Evolutionary conservation across 2,329 filamentous ascomycete genomes (phyloP), one percentile per base, ranked within the genome.

Genomic region (Magnaporthiopsis incrustans): DNA sequence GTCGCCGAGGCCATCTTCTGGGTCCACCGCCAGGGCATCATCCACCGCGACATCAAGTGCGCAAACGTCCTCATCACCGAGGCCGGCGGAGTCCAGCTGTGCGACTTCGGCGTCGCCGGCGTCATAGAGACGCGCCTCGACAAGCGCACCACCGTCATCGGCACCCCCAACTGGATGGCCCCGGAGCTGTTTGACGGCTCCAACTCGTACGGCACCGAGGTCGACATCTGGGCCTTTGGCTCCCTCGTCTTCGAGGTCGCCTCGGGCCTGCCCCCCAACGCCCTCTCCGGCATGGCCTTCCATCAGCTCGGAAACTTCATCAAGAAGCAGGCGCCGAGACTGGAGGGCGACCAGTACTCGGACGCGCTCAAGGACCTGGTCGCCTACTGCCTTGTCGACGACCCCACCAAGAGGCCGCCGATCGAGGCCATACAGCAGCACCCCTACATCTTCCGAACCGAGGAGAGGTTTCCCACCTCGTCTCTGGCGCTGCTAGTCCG

Each of bases 101-200:
- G 90, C 72, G 91, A 95, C 72, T 95, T 95, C 73, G 91, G 91
- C 67, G 90, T 95, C 60, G 89, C 91, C 35, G 90, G 89, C 59
- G 85, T 91, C 60, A 84, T 93, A 64, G 89, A 93, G 72, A 88
- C 82, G 57, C 88, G 90, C 68, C 82, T 87, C 64, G 87, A 90
- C 70, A 95, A 95, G 76, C 81, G 90, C 63, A 88, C 88, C 4
- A 94, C 91, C 0, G 88, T 94, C 61, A 89, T 94, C 64, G 91
- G 91, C 27, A 95, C 91, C 0, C 88, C 89, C 3, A 87, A 93
- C 74, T 95, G 90, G 89, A 93, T 95, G 90, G 89, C 91, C 0
- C 90, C 89, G 0, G 91, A 95, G 70, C 80, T 94, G 15, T 88
- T 90, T 69, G 85, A 88, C 65, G 62, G 57, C 33, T 79, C 83